These are phyloP conservation scores for Moniliella sp. DNA, from an alignment of 1,284 basidiomycete species.

Conservation along the genomic window DNA sequence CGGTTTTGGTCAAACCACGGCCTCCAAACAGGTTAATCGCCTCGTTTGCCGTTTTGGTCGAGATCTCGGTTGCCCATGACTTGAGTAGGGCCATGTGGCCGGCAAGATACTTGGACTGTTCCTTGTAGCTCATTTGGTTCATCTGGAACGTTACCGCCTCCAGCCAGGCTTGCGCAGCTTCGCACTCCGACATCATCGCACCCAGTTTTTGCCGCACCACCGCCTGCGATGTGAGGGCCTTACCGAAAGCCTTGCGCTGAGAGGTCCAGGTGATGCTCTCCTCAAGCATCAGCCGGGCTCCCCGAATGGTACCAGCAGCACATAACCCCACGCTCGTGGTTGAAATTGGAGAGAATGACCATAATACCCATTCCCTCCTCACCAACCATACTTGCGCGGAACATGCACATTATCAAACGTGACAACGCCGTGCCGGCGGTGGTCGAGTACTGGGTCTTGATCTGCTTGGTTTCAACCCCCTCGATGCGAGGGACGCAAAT, in stretches of 20 bases:
- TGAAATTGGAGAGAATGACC: constrained; percentile 43
- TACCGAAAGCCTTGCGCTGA: constrained; percentile 32
- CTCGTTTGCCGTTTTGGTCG: constrained; percentile 44
- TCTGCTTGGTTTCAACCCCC: constrained; percentile 54
- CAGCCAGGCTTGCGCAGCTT: constrained; percentile 65
- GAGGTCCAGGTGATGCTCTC: constrained; percentile 27
- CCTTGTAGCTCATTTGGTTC: constrained; percentile 52
- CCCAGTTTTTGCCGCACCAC: constrained; percentile 67
- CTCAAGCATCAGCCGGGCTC: constrained; percentile 32
- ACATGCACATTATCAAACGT: constrained; percentile 71
- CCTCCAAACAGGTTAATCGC: constrained; percentile 55
- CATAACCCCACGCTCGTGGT: constrained; percentile 45
- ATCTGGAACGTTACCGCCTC: constrained; percentile 77
- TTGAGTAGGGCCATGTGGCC: constrained; percentile 60
- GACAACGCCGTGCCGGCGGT: constrained; percentile 36
- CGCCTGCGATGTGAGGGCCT: constrained; percentile 54
- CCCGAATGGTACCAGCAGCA: constrained; percentile 48
- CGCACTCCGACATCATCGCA: constrained; percentile 59
- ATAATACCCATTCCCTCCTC: constrained; percentile 58
- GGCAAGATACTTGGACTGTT: constrained; percentile 42
- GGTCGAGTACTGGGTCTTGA: constrained; percentile 41
- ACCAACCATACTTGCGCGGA: constrained; percentile 64
- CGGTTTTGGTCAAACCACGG: constrained; percentile 46
- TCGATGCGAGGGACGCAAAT: constrained; percentile 44
- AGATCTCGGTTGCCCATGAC: constrained; percentile 31